Percentiles rank a stretch among this genome's conserved stretches.
Conservation (phyloP, 768 basidiomycete species). For the Phanerodontia chrysosporium region DNA sequence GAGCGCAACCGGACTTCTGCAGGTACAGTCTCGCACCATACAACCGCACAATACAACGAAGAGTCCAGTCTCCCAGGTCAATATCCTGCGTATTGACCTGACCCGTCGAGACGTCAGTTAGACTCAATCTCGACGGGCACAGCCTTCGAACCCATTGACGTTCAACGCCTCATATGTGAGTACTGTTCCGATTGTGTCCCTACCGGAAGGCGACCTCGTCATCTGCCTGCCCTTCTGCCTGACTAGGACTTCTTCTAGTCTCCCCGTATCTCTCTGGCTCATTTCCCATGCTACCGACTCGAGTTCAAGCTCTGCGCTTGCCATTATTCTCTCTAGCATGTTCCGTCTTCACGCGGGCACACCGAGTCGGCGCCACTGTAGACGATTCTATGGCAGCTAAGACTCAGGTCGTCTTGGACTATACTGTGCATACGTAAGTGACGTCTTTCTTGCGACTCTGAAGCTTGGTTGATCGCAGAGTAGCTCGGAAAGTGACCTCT, state of each 20-base stretch:
- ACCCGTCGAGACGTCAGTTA: too few species aligned
- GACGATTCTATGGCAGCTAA: slow-evolving; percentile 33
- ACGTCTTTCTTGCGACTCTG: not conserved
- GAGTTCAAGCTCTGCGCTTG: not conserved
- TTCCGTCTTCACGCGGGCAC: slow-evolving; percentile 2
- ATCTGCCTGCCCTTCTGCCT: not conserved
- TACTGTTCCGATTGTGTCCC: too few species aligned
- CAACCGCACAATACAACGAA: too few species aligned
- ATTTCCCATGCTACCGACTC: not conserved
- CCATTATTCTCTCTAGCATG: not conserved
- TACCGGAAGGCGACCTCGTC: too few species aligned
- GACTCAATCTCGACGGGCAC: too few species aligned
- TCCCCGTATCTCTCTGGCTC: not conserved
- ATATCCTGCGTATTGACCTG: too few species aligned
- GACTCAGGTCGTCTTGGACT: slow-evolving; percentile 11
- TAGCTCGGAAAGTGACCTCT: not conserved
- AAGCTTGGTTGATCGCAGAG: not conserved
- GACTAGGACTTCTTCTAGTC: not conserved
- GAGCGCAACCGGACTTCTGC: too few species aligned
- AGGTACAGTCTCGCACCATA: too few species aligned
- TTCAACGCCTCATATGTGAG: too few species aligned
- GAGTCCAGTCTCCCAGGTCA: too few species aligned
- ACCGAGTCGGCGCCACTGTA: slow-evolving; percentile 37
- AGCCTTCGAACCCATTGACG: too few species aligned
- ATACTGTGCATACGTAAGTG: slow-evolving; percentile 11